phyloP scores from a whole-genome alignment of 139 green algal genomes.

The Chlorella ohadii region DNA sequence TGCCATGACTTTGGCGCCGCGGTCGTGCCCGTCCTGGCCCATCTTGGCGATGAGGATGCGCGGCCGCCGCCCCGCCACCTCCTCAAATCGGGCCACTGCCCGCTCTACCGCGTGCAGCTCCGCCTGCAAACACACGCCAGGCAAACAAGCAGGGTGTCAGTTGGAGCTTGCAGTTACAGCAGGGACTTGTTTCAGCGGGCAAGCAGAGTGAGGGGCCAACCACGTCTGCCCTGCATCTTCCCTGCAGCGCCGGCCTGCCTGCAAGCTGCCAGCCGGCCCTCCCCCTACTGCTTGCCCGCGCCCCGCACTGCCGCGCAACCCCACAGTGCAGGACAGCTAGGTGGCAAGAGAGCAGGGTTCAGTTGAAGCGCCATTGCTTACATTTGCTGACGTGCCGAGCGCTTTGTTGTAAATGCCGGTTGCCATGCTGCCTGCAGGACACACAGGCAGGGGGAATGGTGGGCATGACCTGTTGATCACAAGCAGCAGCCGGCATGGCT shows the following conservation, averaged over 20 bases:
- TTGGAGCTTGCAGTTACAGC: no score
- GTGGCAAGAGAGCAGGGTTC: no score
- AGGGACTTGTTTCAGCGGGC: no score
- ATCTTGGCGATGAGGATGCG: conserved; percentile 79
- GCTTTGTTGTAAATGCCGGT: conserved; percentile 58
- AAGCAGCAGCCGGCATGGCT: no score
- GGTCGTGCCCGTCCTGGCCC: conserved; percentile 75
- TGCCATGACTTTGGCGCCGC: conserved; percentile 68
- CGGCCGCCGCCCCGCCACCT: conserved; percentile 54
- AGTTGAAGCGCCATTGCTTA: no score
- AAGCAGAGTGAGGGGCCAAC: no score
- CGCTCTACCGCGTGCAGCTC: conserved; percentile 39
- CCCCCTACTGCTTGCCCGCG: no score
- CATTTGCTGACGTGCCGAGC: conserved; percentile 5
- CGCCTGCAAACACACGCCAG: background rate
- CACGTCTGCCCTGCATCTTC: no score
- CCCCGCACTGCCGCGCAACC: no score
- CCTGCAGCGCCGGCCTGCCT: no score
- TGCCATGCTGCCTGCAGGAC: conserved; percentile 41
- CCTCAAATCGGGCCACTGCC: conserved; percentile 56
- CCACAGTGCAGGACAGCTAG: no score
- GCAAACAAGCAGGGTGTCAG: background rate
- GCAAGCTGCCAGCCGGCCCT: no score
- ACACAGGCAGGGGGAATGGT: background rate
- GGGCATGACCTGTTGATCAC: background rate